These are phyloP conservation scores for Pythium insidiosum DNA, from an alignment of 352 stramenopile species.

Conservation along the genomic window DNA sequence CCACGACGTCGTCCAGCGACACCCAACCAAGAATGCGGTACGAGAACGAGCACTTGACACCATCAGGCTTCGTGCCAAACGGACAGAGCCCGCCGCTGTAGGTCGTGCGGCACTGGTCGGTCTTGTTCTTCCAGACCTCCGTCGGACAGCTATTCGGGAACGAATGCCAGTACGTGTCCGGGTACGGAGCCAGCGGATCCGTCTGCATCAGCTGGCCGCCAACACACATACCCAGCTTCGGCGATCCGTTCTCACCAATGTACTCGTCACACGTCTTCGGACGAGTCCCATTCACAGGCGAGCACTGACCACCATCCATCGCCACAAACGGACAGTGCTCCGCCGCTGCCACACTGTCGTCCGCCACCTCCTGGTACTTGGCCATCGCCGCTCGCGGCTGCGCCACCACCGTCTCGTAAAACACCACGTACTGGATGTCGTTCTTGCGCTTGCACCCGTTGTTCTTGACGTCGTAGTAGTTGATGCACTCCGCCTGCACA, in stretches of 20 bases:
- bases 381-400: slow-evolving; percentile 32
- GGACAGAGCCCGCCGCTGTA: slow-evolving; percentile 37
- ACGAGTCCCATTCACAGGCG: slow-evolving; percentile 28
- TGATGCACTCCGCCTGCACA: slow-evolving; percentile 12
- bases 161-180: slow-evolving; percentile 75
- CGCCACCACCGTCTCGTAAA: slow-evolving; percentile 52
- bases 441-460: slow-evolving; percentile 30
- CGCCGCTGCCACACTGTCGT: slow-evolving; percentile 15
- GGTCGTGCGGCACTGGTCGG: slow-evolving; percentile 19
- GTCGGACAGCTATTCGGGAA: slow-evolving; percentile 66
- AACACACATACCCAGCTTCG: slow-evolving; percentile 40
- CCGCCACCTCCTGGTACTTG: slow-evolving; percentile 25
- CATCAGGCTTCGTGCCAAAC: slow-evolving; percentile 40
- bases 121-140: slow-evolving; percentile 34
- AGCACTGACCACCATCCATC: slow-evolving; percentile 56
- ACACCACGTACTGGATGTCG: slow-evolving; percentile 46
- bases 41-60: slow-evolving; percentile 49
- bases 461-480: slow-evolving; percentile 10
- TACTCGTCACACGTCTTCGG: slow-evolving; percentile 43
- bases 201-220: slow-evolving; percentile 29
- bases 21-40: slow-evolving; percentile 62
- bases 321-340: slow-evolving; percentile 45
- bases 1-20: slow-evolving; percentile 53
- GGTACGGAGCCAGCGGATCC: slow-evolving; percentile 57
- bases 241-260: slow-evolving; percentile 28